Conservation (phyloP, 129 eudicot species). For the Heracleum sosnowskyi region DNA sequence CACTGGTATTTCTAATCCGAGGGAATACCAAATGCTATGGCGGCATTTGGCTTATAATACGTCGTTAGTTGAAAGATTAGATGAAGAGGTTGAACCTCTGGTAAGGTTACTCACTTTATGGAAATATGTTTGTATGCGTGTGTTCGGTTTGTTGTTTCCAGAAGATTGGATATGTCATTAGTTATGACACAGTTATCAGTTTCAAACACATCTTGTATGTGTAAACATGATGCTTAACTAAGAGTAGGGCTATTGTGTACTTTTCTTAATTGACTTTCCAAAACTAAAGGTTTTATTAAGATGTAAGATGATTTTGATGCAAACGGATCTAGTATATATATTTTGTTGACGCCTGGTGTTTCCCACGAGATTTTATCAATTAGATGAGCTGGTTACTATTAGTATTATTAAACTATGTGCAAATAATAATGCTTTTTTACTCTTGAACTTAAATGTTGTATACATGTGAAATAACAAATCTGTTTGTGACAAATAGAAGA, state of each 20-base stretch:
- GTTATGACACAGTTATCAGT: neutral
- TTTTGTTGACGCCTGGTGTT: neutral
- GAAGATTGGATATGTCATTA: neutral
- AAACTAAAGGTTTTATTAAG: neutral
- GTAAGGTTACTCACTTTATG: constrained; percentile 26
- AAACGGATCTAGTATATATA: neutral
- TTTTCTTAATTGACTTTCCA: neutral
- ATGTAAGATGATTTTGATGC: neutral
- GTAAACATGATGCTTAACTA: neutral
- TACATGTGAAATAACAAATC: neutral
- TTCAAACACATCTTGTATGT: neutral
- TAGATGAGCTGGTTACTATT: neutral
- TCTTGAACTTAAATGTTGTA: neutral
- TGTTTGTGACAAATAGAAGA: neutral
- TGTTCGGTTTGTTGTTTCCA: neutral
- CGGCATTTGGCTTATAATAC: constrained; percentile 72
- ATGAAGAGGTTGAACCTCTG: constrained; percentile 41
- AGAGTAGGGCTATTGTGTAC: neutral
- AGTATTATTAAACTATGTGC: neutral
- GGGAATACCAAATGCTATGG: constrained; percentile 91
- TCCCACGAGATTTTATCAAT: neutral
- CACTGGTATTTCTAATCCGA: constrained; percentile 67
- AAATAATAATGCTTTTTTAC: neutral
- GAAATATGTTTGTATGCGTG: neutral
- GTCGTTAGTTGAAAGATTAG: constrained; percentile 34